A percentile compares a stretch with the other conserved stretches of the same genome.
Conservation (phyloP, 805 yeast genomes). For the Sungouiella blattae region DNA sequence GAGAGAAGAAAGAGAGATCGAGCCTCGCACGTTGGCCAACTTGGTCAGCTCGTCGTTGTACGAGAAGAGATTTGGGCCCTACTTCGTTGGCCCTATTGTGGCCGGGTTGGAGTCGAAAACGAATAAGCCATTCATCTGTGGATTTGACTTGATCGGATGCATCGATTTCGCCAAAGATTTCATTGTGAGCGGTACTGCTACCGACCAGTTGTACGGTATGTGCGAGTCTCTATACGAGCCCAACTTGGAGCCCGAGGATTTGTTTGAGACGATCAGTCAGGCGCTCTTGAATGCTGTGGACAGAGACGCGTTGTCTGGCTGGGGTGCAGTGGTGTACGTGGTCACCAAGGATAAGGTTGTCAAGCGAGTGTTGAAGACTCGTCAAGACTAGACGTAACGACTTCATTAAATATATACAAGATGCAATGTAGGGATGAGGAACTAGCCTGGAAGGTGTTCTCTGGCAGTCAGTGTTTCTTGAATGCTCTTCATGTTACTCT, state of each 20-base stretch:
- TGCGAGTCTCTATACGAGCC: slow-evolving; percentile 97
- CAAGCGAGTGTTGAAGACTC: slow-evolving; percentile 82
- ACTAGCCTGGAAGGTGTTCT: no score
- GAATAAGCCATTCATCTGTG: slow-evolving; percentile 85
- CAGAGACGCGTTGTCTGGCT: slow-evolving; percentile 95
- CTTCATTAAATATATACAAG: slow-evolving; percentile 1
- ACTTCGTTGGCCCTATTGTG: slow-evolving; percentile 93
- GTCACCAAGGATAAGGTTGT: slow-evolving; percentile 89
- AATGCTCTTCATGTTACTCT: no score
- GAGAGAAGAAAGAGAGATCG: slow-evolving; percentile 86
- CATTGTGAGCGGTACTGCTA: slow-evolving; percentile 92
- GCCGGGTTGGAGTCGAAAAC: slow-evolving; percentile 89
- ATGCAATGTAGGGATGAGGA: not conserved
- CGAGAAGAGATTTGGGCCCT: slow-evolving; percentile 92
- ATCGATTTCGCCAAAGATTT: slow-evolving; percentile 93
- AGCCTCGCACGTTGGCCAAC: slow-evolving; percentile 91
- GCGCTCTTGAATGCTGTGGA: slow-evolving; percentile 92
- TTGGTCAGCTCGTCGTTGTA: slow-evolving; percentile 86
- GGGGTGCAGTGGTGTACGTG: slow-evolving; percentile 96
- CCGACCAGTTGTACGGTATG: slow-evolving; percentile 98
- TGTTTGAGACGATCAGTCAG: slow-evolving; percentile 93
- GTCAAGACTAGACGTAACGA: slow-evolving; percentile 70
- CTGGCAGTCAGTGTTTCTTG: no score
- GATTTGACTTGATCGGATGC: slow-evolving; percentile 95
- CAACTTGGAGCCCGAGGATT: slow-evolving; percentile 85